Percentiles rank a stretch among this genome's conserved stretches.
These are phyloP conservation scores for Epichloe scottii DNA, from an alignment of 2,329 filamentous ascomycete species.

Conservation along the genomic window DNA sequence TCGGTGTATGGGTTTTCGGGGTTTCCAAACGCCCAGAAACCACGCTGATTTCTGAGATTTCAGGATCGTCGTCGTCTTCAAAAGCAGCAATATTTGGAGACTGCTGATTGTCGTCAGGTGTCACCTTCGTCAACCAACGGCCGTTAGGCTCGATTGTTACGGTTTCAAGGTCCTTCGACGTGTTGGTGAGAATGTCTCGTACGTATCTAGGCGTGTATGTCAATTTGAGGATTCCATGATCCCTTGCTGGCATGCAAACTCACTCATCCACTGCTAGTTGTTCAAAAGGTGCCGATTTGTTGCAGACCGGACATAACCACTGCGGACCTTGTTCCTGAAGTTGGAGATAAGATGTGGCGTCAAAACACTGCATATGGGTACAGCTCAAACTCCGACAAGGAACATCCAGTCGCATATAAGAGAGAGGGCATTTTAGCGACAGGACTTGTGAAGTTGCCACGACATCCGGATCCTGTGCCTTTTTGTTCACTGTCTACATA, in stretches of 20 bases:
- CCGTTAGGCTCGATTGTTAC: slow-evolving; percentile 86
- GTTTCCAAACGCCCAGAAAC: slow-evolving; percentile 24
- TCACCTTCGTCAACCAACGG: slow-evolving; percentile 46
- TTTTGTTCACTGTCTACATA: slow-evolving; percentile 53
- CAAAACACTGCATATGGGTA: slow-evolving; percentile 88
- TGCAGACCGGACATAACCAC: slow-evolving; percentile 93
- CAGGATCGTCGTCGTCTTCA: slow-evolving; percentile 37
- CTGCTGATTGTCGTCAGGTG: slow-evolving; percentile 18
- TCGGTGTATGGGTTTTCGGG: slow-evolving; percentile 23
- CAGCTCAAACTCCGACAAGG: slow-evolving; percentile 73
- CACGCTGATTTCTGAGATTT: slow-evolving; percentile 31
- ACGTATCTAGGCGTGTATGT: slow-evolving; percentile 52
- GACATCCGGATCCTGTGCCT: slow-evolving; percentile 78
- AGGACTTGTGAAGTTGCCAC: slow-evolving; percentile 78
- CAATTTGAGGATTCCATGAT: neutral
- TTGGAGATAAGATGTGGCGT: slow-evolving; percentile 82
- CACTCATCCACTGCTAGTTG: slow-evolving; percentile 79
- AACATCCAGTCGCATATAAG: slow-evolving; percentile 66
- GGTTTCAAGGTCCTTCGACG: slow-evolving; percentile 59
- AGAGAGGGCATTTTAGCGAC: slow-evolving; percentile 85
- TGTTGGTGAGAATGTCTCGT: slow-evolving; percentile 69
- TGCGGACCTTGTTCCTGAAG: slow-evolving; percentile 93
- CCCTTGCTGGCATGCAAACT: slow-evolving; percentile 17
- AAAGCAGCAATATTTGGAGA: slow-evolving; percentile 17
- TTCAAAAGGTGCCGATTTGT: slow-evolving; percentile 68